These are phyloP conservation scores for Cladosporium sp. DNA, from an alignment of 2,329 filamentous ascomycete species.

Conservation along the genomic window DNA sequence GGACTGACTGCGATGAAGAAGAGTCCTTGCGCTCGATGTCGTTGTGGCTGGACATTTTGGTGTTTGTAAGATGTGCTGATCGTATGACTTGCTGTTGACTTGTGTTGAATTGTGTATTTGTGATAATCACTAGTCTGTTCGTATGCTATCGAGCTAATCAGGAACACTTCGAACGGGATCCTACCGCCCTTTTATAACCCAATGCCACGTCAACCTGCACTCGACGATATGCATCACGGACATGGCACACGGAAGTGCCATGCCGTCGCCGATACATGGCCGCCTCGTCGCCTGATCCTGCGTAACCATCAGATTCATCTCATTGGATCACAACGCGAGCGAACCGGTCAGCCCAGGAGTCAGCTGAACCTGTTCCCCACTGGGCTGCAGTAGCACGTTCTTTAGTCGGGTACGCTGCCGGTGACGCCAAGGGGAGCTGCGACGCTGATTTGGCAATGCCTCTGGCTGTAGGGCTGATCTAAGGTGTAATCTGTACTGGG, in stretches of 20 bases:
- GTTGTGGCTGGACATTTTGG: not conserved
- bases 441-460: slow-evolving; percentile 9
- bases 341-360: slow-evolving; percentile 7
- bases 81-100: not conserved
- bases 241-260: slow-evolving; percentile 6
- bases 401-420: slow-evolving; percentile 6
- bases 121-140: too few species aligned
- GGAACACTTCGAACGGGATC: not conserved
- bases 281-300: slow-evolving; percentile 1
- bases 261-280: slow-evolving; percentile 11
- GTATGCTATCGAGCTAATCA: too few species aligned
- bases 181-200: not conserved
- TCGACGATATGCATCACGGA: not conserved
- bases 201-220: not conserved
- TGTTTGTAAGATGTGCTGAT: not conserved
- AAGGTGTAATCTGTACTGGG: not conserved
- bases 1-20: not conserved
- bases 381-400: slow-evolving; percentile 4
- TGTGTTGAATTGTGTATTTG: not conserved
- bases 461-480: slow-evolving; percentile 4
- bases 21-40: slow-evolving; percentile 3
- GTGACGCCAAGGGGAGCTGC: slow-evolving; percentile 5
- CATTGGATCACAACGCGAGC: not conserved
- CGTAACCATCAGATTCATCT: not conserved
- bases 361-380: slow-evolving; percentile 7